Evolutionary conservation across 257 asterid genomes (phyloP), one percentile per base, ranked within the genome.

Genomic region (Anisodus acutangulus): DNA sequence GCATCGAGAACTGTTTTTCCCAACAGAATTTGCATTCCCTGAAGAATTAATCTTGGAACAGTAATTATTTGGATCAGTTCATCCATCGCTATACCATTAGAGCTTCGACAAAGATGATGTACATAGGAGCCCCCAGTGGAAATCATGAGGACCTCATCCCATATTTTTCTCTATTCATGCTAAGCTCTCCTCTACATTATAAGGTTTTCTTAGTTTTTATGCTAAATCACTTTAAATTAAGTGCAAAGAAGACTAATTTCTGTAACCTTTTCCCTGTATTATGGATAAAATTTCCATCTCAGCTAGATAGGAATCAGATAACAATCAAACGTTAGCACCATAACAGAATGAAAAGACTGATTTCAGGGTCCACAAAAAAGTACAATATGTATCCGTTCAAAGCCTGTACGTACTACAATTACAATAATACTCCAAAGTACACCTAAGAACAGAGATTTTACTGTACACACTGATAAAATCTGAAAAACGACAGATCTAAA

Each of bases 1-100:
- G 58, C 41, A 86, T 22, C 0, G 93, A 89, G 35, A 93, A 92
- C 88, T 91, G 22, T 95, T 95, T 78, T 87, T 91, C 96, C 98
- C 92, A 80, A 86, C 87, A 8, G 97, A 96, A 79, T 93, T 91
- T 26, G 85, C 88, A 62, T 90, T 91, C 3, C 93, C 95, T 31
- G 35, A 31, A 31, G 35, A 31, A 31, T 31, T 1, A 31, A 31
- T 31, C 35, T 31, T 31, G 2, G 35, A 31, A 31, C 35, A 31
- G 35, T 31, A 31, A 31, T 1, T 31, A 31, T 31, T 31, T 31
- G 35, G 35, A 31, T 31, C 35, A 31, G 35, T 31, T 31, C 35
- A 31, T 31, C 35, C 35, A 31, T 31, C 35, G 35, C 35, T 31
- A 31, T 31, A 31, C 1, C 35, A 31, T 31, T 31, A 31, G 35